These are phyloP conservation scores for Thelonectria discophora DNA, from an alignment of 2,329 filamentous ascomycete species.

Conservation along the genomic window DNA sequence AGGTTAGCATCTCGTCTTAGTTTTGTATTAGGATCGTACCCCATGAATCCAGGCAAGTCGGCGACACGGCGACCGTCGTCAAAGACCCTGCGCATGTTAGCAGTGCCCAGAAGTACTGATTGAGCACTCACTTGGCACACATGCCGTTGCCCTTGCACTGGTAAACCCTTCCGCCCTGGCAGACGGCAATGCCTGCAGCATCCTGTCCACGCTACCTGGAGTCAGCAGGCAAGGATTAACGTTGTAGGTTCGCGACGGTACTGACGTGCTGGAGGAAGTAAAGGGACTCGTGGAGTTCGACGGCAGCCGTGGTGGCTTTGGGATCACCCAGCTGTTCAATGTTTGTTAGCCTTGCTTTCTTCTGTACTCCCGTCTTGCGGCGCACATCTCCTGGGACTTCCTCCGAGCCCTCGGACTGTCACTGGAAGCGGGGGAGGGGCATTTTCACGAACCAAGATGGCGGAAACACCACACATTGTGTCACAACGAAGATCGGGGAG, in stretches of 20 bases:
- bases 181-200: conserved; percentile 84
- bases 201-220: conserved; percentile 77
- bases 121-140: conserved; percentile 71
- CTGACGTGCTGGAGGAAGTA: conserved; percentile 70
- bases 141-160: conserved; percentile 93
- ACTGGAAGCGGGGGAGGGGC: no score
- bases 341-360: no score
- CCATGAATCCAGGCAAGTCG: conserved; percentile 73
- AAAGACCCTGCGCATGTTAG: no score
- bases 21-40: conserved; percentile 52
- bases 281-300: conserved; percentile 75
- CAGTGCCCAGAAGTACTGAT: conserved; percentile 56
- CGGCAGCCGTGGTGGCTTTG: conserved; percentile 58
- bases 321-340: conserved; percentile 45
- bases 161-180: conserved; percentile 81
- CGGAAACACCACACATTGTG: no score
- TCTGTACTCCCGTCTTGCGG: no score
- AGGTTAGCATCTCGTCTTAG: conserved; percentile 23
- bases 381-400: no score
- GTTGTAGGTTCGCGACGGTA: conserved; percentile 33
- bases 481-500: no score
- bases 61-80: conserved; percentile 66
- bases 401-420: no score
- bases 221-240: conserved; percentile 29
- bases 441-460: no score